These are phyloP conservation scores for Hanseniaspora nectarophila DNA, from an alignment of 805 yeast genomes.

Conservation along the genomic window DNA sequence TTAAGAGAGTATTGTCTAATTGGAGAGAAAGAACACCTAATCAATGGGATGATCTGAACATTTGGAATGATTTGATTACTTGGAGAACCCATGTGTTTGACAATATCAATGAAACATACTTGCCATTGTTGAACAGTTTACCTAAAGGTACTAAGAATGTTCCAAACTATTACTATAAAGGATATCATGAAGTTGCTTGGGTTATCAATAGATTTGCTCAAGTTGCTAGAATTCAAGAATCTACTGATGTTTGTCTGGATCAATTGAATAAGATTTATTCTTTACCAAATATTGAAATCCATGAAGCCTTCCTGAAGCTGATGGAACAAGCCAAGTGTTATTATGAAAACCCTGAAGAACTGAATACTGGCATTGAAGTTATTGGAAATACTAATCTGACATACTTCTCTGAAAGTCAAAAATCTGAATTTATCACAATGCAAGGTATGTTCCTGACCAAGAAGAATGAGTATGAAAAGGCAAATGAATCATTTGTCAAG, in stretches of 20 bases:
- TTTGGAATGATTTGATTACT: slow-evolving; percentile 94
- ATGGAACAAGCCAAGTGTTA: slow-evolving; percentile 97
- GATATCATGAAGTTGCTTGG: slow-evolving; percentile 98
- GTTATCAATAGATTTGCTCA: slow-evolving; percentile 96
- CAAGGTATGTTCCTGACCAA: slow-evolving; percentile 97
- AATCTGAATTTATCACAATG: slow-evolving; percentile 93
- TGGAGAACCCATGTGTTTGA: slow-evolving; percentile 99
- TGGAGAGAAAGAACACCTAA: slow-evolving; percentile 98
- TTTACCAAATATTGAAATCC: slow-evolving; percentile 93
- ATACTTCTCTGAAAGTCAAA: slow-evolving; percentile 92
- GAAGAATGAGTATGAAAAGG: slow-evolving; percentile 80
- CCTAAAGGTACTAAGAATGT: slow-evolving; percentile 64
- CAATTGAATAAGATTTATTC: slow-evolving; percentile 90
- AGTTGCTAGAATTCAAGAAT: slow-evolving; percentile 90
- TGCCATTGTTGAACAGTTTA: slow-evolving; percentile 78
- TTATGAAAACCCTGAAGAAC: slow-evolving; percentile 78
- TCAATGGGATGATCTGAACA: slow-evolving; percentile 91
- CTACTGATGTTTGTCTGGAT: slow-evolving; percentile 91
- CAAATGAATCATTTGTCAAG: slow-evolving; percentile 94
- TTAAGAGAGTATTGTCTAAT: slow-evolving; percentile 86
- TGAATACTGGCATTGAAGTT: slow-evolving; percentile 91
- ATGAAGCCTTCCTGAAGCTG: slow-evolving; percentile 89
- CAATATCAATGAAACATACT: slow-evolving; percentile 84
- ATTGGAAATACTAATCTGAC: slow-evolving; percentile 92
- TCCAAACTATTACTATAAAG: slow-evolving; percentile 90